Evolutionary conservation across 805 yeast genomes (phyloP).

Genomic region (Nakazawaea wickerhamii): DNA sequence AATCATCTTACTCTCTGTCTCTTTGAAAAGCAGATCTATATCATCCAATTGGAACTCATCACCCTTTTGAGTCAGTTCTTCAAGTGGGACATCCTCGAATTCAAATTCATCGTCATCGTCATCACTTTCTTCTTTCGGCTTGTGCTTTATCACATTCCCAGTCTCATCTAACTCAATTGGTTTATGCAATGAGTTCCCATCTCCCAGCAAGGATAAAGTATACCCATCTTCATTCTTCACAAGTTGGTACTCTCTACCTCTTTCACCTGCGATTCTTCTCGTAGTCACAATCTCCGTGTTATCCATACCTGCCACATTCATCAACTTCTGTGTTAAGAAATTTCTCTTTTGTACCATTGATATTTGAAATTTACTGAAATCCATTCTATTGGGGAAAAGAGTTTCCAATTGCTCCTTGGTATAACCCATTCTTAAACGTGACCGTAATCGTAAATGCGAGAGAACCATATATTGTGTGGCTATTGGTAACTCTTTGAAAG

Average conservation of each 20-base stretch:
- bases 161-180: slow-evolving; percentile 45
- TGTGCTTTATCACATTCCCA: slow-evolving; percentile 13
- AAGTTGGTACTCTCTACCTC: slow-evolving; percentile 67
- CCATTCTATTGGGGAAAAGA: slow-evolving; percentile 80
- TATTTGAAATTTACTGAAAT: slow-evolving; percentile 89
- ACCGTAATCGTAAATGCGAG: slow-evolving; percentile 74
- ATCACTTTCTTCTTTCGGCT: neutral
- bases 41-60: no score
- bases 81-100: slow-evolving; percentile 67
- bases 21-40: slow-evolving; percentile 23
- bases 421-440: slow-evolving; percentile 93
- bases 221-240: slow-evolving; percentile 79
- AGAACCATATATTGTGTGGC: slow-evolving; percentile 85
- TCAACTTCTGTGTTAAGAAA: slow-evolving; percentile 78
- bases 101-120: slow-evolving; percentile 41
- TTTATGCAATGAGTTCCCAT: slow-evolving; percentile 33
- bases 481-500: slow-evolving; percentile 71
- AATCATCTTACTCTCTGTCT: slow-evolving; percentile 16
- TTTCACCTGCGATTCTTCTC: slow-evolving; percentile 77
- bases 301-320: slow-evolving; percentile 80
- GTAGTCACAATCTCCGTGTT: slow-evolving; percentile 36
- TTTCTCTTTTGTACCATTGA: slow-evolving; percentile 90
- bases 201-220: slow-evolving; percentile 58
- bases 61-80: slow-evolving; percentile 22
- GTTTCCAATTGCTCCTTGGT: slow-evolving; percentile 80